A percentile compares a stretch with the other conserved stretches of the same genome.
Conservation (phyloP, 2,329 filamentous ascomycete genomes). For the Fusarium sp. region DNA sequence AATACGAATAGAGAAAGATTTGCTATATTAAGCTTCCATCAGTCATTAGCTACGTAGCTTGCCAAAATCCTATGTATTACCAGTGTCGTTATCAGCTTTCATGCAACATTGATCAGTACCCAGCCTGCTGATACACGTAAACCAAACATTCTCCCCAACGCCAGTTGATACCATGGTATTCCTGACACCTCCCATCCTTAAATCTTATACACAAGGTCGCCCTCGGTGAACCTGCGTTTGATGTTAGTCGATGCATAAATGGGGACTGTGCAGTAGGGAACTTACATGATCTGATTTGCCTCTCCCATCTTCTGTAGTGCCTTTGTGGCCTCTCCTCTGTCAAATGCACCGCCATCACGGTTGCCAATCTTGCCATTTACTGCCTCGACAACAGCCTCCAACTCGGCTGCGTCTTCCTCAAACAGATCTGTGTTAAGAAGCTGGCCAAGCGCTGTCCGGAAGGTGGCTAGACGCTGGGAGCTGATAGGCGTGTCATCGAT, state of each 20-base stretch:
- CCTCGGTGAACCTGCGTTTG: constrained; percentile 67
- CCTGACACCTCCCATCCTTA: constrained; percentile 54
- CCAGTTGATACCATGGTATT: constrained; percentile 15
- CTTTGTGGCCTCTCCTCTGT: constrained; percentile 78
- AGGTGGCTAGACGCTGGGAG: constrained; percentile 76
- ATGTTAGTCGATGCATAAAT: constrained; percentile 39
- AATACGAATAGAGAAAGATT: constrained; percentile 33
- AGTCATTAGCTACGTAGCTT: constrained; percentile 25
- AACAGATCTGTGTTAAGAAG: constrained; percentile 89
- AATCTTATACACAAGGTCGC: constrained; percentile 79
- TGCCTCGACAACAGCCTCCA: constrained; percentile 81
- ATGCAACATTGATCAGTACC: constrained; percentile 8
- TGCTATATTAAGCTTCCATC: constrained; percentile 18
- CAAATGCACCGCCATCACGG: constrained; percentile 73
- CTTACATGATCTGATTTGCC: constrained; percentile 93
- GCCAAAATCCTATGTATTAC: constrained; percentile 8
- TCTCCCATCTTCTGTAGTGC: constrained; percentile 86
- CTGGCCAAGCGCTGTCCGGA: constrained; percentile 86
- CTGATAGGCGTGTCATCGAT: constrained; percentile 68
- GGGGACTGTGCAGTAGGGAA: constrained; percentile 46
- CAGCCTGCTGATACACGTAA: constrained; percentile 10
- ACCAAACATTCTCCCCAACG: constrained; percentile 20
- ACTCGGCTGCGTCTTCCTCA: constrained; percentile 84
- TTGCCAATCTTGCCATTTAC: constrained; percentile 81
- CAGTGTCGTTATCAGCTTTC: constrained; percentile 19